phyloP scores from a whole-genome alignment of 306 rosid genomes.

The Acmispon strigosus region DNA sequence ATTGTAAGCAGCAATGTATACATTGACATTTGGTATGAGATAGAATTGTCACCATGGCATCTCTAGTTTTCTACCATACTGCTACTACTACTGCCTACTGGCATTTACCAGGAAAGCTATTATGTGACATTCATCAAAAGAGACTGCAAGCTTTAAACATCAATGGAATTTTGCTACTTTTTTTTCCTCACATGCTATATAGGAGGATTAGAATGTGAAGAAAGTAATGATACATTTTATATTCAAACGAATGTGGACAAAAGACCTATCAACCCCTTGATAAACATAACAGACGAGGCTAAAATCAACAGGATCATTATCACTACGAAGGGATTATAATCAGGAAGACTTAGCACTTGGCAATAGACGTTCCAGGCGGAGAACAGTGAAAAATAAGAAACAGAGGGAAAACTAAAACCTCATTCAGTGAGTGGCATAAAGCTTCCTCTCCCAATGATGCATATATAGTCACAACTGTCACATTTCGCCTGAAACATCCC shows the following conservation, averaged over 20 bases:
- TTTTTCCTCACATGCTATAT: too few species aligned
- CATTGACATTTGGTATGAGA: not conserved
- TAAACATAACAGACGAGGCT: not conserved
- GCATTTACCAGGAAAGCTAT: not conserved
- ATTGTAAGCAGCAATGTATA: not conserved
- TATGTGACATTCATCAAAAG: not conserved
- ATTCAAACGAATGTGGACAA: too few species aligned
- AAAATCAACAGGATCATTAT: not conserved
- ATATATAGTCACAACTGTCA: slow-evolving; percentile 91
- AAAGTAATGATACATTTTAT: too few species aligned
- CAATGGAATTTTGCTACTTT: too few species aligned
- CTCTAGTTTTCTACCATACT: not conserved
- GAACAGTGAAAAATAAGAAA: not conserved
- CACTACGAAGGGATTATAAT: not conserved
- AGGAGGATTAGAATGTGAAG: too few species aligned
- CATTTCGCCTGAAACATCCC: slow-evolving; percentile 89
- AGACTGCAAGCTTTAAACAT: not conserved
- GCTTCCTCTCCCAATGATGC: slow-evolving; percentile 96
- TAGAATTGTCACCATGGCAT: not conserved
- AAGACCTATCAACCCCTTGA: not conserved
- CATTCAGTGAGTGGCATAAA: slow-evolving; percentile 80
- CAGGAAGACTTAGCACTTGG: not conserved
- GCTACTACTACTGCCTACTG: not conserved
- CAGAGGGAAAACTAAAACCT: slow-evolving; percentile 48
- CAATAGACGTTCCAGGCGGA: not conserved